Conservation (phyloP, 495 filamentous ascomycete genomes). For the Aspergillus kassunensis region DNA sequence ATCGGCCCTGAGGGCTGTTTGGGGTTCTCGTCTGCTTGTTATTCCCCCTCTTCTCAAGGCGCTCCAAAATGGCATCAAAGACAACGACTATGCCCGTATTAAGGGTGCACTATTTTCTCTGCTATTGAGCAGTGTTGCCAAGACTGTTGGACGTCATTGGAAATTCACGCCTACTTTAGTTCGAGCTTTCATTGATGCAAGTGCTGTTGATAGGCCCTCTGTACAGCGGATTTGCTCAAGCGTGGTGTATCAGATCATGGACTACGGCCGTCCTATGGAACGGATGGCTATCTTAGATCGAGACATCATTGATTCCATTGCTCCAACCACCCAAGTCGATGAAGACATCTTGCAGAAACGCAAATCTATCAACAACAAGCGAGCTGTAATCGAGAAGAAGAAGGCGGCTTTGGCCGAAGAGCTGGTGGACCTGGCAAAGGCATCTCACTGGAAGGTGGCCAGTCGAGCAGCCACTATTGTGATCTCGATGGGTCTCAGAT, state of each 20-base stretch:
- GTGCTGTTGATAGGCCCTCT: slow-evolving; percentile 84
- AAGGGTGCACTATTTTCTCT: slow-evolving; percentile 92
- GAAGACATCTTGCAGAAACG: slow-evolving; percentile 61
- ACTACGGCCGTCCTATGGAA: slow-evolving; percentile 82
- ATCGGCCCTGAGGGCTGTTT: slow-evolving; percentile 86
- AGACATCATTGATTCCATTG: slow-evolving; percentile 65
- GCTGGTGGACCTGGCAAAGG: slow-evolving; percentile 69
- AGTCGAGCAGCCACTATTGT: slow-evolving; percentile 84
- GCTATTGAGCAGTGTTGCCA: slow-evolving; percentile 83
- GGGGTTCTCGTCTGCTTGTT: slow-evolving; percentile 79
- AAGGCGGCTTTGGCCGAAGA: slow-evolving; percentile 78
- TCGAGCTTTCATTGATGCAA: slow-evolving; percentile 82
- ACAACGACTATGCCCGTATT: slow-evolving; percentile 80
- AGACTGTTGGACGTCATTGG: slow-evolving; percentile 85
- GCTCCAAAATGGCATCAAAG: slow-evolving; percentile 75
- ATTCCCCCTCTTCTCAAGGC: slow-evolving; percentile 81
- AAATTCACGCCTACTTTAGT: slow-evolving; percentile 83
- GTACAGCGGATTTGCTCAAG: slow-evolving; percentile 84
- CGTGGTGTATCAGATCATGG: slow-evolving; percentile 80
- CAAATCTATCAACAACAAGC: slow-evolving; percentile 66
- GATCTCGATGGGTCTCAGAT: slow-evolving; percentile 80
- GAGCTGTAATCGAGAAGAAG: slow-evolving; percentile 70
- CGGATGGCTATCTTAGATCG: slow-evolving; percentile 83
- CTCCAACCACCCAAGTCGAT: slow-evolving; percentile 59
- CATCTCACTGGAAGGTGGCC: slow-evolving; percentile 94